These are phyloP conservation scores for Fusarium clavum DNA, from an alignment of 2,329 filamentous ascomycete genomes.

Conservation along the genomic window DNA sequence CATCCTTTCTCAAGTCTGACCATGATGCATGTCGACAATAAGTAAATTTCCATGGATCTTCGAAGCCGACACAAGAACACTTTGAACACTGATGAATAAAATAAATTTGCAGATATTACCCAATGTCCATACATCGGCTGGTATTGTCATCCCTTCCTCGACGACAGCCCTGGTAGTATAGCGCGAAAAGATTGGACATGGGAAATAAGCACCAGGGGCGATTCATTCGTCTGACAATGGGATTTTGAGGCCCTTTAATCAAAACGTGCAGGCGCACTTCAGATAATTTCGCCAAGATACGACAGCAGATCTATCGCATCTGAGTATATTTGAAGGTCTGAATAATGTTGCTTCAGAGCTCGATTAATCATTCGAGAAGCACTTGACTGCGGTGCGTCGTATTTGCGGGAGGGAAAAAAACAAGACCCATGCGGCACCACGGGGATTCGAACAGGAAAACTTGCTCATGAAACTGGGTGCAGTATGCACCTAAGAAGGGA, in stretches of 20 bases:
- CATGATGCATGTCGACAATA: not conserved
- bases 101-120: not conserved
- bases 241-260: slow-evolving; percentile 43
- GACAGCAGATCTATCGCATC: not conserved
- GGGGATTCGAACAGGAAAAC: not conserved
- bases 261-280: slow-evolving; percentile 32
- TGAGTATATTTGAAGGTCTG: not conserved
- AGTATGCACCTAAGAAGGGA: not conserved
- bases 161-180: not conserved
- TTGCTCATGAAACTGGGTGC: not conserved
- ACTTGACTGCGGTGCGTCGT: too few relatives aligned
- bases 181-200: slow-evolving; percentile 18
- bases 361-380: too few relatives aligned
- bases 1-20: not conserved
- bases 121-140: not conserved
- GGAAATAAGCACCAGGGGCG: slow-evolving; percentile 27
- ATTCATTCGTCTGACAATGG: slow-evolving; percentile 30
- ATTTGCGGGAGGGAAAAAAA: too few relatives aligned
- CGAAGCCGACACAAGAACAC: not conserved
- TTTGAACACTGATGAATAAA: not conserved
- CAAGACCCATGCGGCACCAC: too few relatives aligned
- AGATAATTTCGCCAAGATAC: not conserved
- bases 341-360: too few relatives aligned
- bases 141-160: not conserved
- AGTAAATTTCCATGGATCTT: not conserved